Evolutionary conservation across 2,329 filamentous ascomycete species (phyloP), one percentile per base, ranked within the genome.

Genomic region (Arthrobotrys iridis): DNA sequence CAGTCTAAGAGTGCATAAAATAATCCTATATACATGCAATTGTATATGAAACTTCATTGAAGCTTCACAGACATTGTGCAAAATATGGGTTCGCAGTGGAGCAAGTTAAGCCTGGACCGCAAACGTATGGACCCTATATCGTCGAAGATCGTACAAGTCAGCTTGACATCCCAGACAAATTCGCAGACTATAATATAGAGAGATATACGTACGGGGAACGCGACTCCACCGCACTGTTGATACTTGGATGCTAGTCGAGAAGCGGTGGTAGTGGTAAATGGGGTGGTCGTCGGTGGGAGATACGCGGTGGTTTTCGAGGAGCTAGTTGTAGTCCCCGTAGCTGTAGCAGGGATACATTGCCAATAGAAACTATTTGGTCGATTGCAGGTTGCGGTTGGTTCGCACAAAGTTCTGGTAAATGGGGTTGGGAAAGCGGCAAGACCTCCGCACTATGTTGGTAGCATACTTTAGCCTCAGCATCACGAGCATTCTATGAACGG

Each of bases 331-430:
- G 41, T 35, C 6, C 4, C n/a, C 22, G 41, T 10, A 13, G 40
- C 22, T 7, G 45, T 6, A 10, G 13, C 6, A 6, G 58, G 58
- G 13, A 62, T 3, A 28, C 58, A 62, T 46, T 62, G 58, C 58
- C 58, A 62, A 33, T 46, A 62, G 26, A 62, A 45, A 18, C 28
- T 37, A 35, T 62, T 62, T 4, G 40, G 58, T n/a, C 26, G 40
- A 11, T 33, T n/a, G 22, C 58, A 62, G 24, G 24, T 33, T 35
- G 58, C 58, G 2, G 8, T n/a, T 6, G n/a, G 11, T 13, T 45
- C 24, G n/a, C 58, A 62, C 0, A 46, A n/a, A 20, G 58, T 62
- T n/a, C 43, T 28, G 22, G 58, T 62, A 18, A 62, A 62, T n/a
- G 58, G 40, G 15, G 58, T 62, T 28, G 58, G 58, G 7, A 35